These are phyloP conservation scores for Lactarius sanguifluus DNA, from an alignment of 768 basidiomycete genomes.

Conservation along the genomic window DNA sequence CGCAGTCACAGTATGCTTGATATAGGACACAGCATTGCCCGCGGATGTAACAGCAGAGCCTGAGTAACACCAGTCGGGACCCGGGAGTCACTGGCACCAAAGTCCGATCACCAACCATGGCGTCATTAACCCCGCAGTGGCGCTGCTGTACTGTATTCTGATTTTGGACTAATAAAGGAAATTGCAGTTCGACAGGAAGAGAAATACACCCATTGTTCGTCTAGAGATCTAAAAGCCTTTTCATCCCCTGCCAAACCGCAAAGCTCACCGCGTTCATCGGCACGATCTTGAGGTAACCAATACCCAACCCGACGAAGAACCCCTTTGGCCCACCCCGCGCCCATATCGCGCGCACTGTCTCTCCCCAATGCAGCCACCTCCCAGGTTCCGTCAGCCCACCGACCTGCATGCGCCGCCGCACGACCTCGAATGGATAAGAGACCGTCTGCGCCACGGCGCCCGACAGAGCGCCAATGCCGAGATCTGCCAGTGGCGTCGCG, in stretches of 20 bases:
- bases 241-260: slow-evolving; percentile 84
- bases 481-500: slow-evolving; percentile 57
- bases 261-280: slow-evolving; percentile 96
- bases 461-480: slow-evolving; percentile 80
- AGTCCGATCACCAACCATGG: not conserved
- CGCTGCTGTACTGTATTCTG: not conserved
- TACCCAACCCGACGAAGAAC: slow-evolving; percentile 87
- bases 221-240: slow-evolving; percentile 47
- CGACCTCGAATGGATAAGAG: slow-evolving; percentile 93
- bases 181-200: not conserved
- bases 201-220: not conserved
- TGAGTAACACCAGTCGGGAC: too few species aligned
- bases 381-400: slow-evolving; percentile 80
- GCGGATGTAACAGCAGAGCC: not conserved
- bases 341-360: slow-evolving; percentile 73
- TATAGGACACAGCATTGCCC: not conserved
- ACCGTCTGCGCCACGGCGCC: slow-evolving; percentile 85
- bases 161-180: not conserved
- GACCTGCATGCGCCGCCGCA: slow-evolving; percentile 92
- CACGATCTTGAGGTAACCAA: slow-evolving; percentile 92
- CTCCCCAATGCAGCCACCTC: slow-evolving; percentile 74
- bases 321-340: slow-evolving; percentile 72
- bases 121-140: not conserved
- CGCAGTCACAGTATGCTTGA: not conserved
- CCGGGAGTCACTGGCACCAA: not conserved